Conservation (phyloP, 441 rosid species). For the Hura crepitans region DNA sequence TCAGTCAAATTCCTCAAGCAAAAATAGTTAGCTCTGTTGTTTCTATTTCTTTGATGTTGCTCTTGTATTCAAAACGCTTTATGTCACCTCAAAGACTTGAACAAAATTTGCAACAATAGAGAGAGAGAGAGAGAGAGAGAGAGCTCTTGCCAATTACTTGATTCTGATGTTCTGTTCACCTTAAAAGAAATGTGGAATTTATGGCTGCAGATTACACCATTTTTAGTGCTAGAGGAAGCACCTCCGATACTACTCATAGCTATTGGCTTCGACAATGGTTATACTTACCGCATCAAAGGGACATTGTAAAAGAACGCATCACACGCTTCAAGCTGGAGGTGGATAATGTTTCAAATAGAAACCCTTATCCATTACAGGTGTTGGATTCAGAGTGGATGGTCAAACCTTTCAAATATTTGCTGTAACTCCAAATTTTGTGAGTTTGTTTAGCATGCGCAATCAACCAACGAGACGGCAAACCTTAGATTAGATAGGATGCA, state of each 20-base stretch:
- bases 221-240: constrained; percentile 90
- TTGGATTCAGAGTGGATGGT: constrained; percentile 89
- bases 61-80: background rate
- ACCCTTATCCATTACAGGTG: constrained; percentile 53
- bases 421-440: constrained; percentile 70
- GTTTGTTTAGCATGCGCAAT: constrained; percentile 62
- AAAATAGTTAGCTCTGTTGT: constrained; percentile 42
- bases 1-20: constrained; percentile 88
- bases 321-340: constrained; percentile 81
- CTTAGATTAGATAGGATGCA: constrained; percentile 79
- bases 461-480: constrained; percentile 79
- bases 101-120: background rate
- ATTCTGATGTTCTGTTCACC: background rate
- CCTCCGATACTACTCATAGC: constrained; percentile 90
- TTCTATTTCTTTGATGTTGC: background rate
- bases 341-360: constrained; percentile 39
- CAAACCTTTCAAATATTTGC: constrained; percentile 79
- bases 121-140: background rate
- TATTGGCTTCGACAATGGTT: constrained; percentile 81
- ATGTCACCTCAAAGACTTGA: background rate
- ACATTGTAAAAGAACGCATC: constrained; percentile 89
- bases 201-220: constrained; percentile 72
- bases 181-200: background rate
- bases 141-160: background rate
- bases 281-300: constrained; percentile 87